Evolutionary conservation across 169 alveolate genomes (phyloP).

Genomic region (Plasmodium fragile): DNA sequence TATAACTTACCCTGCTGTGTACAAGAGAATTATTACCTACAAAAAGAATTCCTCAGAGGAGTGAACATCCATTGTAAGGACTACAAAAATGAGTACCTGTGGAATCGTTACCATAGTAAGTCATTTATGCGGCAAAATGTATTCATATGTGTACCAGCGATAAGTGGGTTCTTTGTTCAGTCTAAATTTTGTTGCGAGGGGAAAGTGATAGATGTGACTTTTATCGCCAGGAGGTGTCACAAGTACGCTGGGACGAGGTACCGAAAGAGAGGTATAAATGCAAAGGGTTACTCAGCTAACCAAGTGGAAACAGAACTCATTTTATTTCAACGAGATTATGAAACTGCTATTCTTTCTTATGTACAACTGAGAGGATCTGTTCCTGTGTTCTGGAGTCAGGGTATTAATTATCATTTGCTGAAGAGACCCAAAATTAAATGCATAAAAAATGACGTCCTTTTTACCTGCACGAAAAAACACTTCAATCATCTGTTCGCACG

Average conservation of each 20-base stretch:
- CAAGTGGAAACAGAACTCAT: constrained; percentile 97
- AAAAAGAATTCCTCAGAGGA: constrained; percentile 47
- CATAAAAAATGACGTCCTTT: constrained; percentile 87
- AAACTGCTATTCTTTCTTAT: constrained; percentile 88
- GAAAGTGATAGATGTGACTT: constrained; percentile 66
- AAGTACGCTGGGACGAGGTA: constrained; percentile 97
- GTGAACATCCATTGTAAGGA: constrained; percentile 49
- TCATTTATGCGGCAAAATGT: constrained; percentile 34
- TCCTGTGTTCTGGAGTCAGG: constrained; percentile 95
- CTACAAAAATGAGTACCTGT: constrained; percentile 73
- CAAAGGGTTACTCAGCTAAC: constrained; percentile 91
- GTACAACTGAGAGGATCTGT: constrained; percentile 97
- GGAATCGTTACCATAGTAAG: constrained; percentile 78
- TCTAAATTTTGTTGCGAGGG: constrained; percentile 76
- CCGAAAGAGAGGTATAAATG: constrained; percentile 94
- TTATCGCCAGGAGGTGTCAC: constrained; percentile 94
- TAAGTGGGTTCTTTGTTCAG: constrained; percentile 81
- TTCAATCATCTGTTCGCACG: constrained; percentile 25
- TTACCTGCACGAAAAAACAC: constrained; percentile 83
- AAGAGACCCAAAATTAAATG: constrained; percentile 81
- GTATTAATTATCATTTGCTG: constrained; percentile 68
- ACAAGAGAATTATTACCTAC: constrained; percentile 71
- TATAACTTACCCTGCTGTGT: constrained; percentile 78
- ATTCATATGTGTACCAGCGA: constrained; percentile 65
- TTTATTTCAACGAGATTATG: constrained; percentile 82